Evolutionary conservation across 2,329 filamentous ascomycete species (phyloP).

Genomic region (Uncinocarpus reesii): DNA sequence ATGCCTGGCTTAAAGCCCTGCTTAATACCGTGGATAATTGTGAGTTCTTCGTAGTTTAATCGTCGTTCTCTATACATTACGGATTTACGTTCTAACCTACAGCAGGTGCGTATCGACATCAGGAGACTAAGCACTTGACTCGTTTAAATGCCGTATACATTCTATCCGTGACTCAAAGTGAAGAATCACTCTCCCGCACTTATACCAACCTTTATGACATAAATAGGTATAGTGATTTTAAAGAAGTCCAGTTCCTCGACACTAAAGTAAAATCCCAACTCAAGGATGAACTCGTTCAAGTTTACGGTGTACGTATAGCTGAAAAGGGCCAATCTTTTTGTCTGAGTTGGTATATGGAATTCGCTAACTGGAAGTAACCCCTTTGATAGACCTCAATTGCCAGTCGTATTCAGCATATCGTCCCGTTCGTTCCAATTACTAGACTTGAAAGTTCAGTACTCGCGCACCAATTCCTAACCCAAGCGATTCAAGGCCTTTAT

Average conservation of each 20-base stretch:
- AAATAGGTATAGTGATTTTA: background rate
- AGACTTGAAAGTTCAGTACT: constrained; percentile 34
- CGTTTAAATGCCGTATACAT: constrained; percentile 30
- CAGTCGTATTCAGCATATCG: constrained; percentile 33
- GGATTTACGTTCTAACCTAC: background rate
- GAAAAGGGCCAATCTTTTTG: too few species aligned
- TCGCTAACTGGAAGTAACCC: background rate
- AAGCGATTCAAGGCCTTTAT: constrained; percentile 14
- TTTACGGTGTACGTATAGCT: constrained; percentile 9
- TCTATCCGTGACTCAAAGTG: constrained; percentile 30
- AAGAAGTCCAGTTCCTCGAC: background rate
- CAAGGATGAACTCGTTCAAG: constrained; percentile 12
- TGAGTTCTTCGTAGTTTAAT: background rate
- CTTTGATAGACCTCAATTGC: constrained; percentile 31
- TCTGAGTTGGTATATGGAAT: background rate
- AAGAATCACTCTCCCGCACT: constrained; percentile 15
- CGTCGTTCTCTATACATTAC: too few species aligned
- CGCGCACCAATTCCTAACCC: constrained; percentile 35
- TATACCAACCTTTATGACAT: background rate
- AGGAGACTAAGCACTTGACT: background rate
- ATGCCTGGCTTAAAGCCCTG: background rate
- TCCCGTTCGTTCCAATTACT: constrained; percentile 39
- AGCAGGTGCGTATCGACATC: background rate
- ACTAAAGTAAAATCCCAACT: background rate
- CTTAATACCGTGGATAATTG: background rate